Evolutionary conservation across 495 filamentous ascomycete genomes (phyloP).

Genomic region (Aspergillus steynii): DNA sequence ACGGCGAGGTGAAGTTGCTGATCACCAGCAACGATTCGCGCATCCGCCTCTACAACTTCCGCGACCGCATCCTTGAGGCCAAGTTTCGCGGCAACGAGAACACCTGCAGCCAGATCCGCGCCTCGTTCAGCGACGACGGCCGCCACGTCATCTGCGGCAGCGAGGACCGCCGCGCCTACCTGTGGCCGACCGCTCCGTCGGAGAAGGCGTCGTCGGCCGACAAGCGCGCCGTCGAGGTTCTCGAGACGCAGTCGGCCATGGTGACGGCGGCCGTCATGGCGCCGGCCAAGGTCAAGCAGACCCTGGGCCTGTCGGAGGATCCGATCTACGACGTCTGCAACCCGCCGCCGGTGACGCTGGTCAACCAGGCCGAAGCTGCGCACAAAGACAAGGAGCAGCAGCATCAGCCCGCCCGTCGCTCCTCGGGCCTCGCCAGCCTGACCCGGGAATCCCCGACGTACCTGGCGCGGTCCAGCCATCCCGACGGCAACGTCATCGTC

Average conservation of each 20-base stretch:
- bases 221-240: slow-evolving; percentile 78
- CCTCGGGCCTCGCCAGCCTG: slow-evolving; percentile 52
- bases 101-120: slow-evolving; percentile 86
- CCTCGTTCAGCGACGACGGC: slow-evolving; percentile 84
- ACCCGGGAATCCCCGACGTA: slow-evolving; percentile 67
- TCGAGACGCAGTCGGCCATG: slow-evolving; percentile 85
- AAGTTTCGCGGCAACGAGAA: slow-evolving; percentile 96
- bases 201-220: slow-evolving; percentile 64
- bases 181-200: slow-evolving; percentile 70
- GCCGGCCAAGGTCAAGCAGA: slow-evolving; percentile 72
- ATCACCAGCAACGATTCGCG: slow-evolving; percentile 96
- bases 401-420: slow-evolving; percentile 2
- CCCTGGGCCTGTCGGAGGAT: slow-evolving; percentile 79
- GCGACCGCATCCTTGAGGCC: slow-evolving; percentile 77
- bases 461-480: slow-evolving; percentile 70
- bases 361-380: slow-evolving; percentile 63
- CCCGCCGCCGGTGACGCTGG: slow-evolving; percentile 84
- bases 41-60: slow-evolving; percentile 85
- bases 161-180: slow-evolving; percentile 84
- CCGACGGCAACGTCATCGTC: slow-evolving; percentile 87
- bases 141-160: slow-evolving; percentile 90
- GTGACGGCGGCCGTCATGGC: slow-evolving; percentile 87
- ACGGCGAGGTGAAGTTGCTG: slow-evolving; percentile 78
- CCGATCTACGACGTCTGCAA: slow-evolving; percentile 96
- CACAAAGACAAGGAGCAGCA: slow-evolving; percentile 16